Evolutionary conservation across 129 eudicot species (phyloP).

Genomic region (Rutidosis leptorrhynchoides): DNA sequence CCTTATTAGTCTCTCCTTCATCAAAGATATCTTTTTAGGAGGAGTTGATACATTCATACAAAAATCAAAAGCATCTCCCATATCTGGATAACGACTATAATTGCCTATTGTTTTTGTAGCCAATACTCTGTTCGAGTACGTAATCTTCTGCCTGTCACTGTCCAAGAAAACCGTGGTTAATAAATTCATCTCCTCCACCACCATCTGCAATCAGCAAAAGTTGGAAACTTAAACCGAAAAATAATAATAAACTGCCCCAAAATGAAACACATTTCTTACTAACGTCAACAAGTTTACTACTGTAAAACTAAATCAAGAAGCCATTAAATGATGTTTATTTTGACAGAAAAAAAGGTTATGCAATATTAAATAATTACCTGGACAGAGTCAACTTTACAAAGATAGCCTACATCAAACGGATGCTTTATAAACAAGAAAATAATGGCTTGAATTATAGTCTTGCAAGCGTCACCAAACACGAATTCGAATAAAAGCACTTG

Average conservation of each 20-base stretch:
- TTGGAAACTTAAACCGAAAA: too few relatives aligned
- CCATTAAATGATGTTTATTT: too few relatives aligned
- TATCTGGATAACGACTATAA: constrained; percentile 77
- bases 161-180: constrained; percentile 69
- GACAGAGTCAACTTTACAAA: constrained; percentile 65
- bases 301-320: background rate
- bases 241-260: too few relatives aligned
- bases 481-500: constrained; percentile 63
- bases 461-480: constrained; percentile 79
- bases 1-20: constrained; percentile 75
- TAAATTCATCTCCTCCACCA: constrained; percentile 90
- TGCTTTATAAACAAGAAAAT: constrained; percentile 78
- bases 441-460: constrained; percentile 86
- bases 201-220: constrained; percentile 66
- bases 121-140: constrained; percentile 67
- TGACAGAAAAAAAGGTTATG: too few relatives aligned
- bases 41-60: constrained; percentile 70
- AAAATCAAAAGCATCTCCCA: constrained; percentile 78
- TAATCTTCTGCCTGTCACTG: constrained; percentile 67
- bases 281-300: too few relatives aligned
- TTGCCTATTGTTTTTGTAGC: constrained; percentile 70
- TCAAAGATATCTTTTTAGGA: constrained; percentile 49
- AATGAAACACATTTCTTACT: too few relatives aligned
- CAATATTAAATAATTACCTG: constrained; percentile 50
- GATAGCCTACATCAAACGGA: constrained; percentile 86